phyloP scores from a whole-genome alignment of 1,139 yeast genomes.

The Kodamaea fungicola region DNA sequence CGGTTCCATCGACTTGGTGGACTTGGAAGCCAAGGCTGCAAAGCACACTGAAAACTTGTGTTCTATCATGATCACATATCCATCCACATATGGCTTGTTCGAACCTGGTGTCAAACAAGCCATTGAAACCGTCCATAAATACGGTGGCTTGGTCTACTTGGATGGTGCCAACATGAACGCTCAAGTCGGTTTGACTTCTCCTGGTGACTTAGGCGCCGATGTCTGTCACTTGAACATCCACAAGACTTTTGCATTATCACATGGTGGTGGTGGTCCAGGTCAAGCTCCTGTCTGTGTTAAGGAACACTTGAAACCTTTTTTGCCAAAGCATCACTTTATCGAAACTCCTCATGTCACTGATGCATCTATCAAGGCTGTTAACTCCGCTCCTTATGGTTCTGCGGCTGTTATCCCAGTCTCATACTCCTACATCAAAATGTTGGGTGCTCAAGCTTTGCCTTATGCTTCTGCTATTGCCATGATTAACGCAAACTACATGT shows the following conservation, averaged over 20 bases:
- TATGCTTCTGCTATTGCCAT: constrained; percentile 85
- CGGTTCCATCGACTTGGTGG: constrained; percentile 83
- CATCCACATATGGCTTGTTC: constrained; percentile 93
- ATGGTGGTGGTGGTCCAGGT: constrained; percentile 99
- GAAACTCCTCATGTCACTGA: constrained; percentile 53
- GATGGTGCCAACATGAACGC: constrained; percentile 99
- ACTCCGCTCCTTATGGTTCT: constrained; percentile 95
- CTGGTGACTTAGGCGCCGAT: constrained; percentile 98
- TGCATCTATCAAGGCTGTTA: constrained; percentile 69
- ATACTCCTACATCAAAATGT: constrained; percentile 89
- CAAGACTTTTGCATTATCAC: constrained; percentile 96
- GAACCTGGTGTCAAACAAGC: constrained; percentile 90
- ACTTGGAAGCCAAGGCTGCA: constrained; percentile 69
- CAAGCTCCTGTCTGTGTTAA: constrained; percentile 97
- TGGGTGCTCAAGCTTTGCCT: constrained; percentile 84
- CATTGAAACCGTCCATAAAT: constrained; percentile 72
- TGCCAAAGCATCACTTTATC: constrained; percentile 74
- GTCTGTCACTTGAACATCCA: constrained; percentile 96
- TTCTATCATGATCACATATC: constrained; percentile 94
- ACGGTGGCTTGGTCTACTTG: constrained; percentile 94
- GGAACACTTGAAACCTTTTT: constrained; percentile 72
- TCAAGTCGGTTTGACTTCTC: constrained; percentile 94
- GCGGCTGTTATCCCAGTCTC: constrained; percentile 92
- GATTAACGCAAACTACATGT: constrained; percentile 94
- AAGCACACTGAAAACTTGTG: constrained; percentile 71